phyloP scores from a whole-genome alignment of 768 basidiomycete species.

The Mycena vulgaris region DNA sequence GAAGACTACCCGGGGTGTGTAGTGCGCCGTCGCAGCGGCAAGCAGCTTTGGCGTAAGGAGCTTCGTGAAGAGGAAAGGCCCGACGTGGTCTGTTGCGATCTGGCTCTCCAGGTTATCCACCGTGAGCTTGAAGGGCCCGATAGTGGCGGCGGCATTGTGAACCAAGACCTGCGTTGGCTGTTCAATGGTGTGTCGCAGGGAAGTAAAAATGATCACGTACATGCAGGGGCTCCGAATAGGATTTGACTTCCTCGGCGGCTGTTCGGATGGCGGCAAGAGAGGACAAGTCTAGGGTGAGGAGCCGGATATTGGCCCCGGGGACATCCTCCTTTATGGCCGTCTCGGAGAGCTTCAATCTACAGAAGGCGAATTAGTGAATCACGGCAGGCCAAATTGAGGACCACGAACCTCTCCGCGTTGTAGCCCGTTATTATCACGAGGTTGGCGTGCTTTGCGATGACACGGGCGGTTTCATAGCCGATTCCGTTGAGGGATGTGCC shows the following conservation, averaged over 20 bases:
- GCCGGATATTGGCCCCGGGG: background rate
- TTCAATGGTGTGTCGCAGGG: too few relatives aligned
- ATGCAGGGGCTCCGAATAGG: too few relatives aligned
- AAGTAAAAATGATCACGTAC: too few relatives aligned
- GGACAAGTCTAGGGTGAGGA: background rate
- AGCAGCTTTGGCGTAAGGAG: background rate
- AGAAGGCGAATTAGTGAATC: background rate
- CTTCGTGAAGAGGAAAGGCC: background rate
- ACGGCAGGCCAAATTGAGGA: background rate
- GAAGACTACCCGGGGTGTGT: background rate
- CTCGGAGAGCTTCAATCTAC: background rate
- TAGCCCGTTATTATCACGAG: background rate
- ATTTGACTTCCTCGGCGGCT: background rate
- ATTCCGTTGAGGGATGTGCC: slow-evolving; percentile 3
- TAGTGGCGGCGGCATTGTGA: too few relatives aligned
- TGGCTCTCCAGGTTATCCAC: too few relatives aligned
- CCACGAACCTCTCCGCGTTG: background rate
- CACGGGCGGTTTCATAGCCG: too few relatives aligned
- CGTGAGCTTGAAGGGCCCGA: too few relatives aligned
- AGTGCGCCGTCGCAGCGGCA: background rate
- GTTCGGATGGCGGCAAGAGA: background rate
- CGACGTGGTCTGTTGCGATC: too few relatives aligned
- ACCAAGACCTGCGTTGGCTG: too few relatives aligned
- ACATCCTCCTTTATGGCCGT: background rate
- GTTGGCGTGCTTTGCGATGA: background rate